Conservation (phyloP, 2,329 filamentous ascomycete genomes). For the Ophiostoma pallidulum region DNA sequence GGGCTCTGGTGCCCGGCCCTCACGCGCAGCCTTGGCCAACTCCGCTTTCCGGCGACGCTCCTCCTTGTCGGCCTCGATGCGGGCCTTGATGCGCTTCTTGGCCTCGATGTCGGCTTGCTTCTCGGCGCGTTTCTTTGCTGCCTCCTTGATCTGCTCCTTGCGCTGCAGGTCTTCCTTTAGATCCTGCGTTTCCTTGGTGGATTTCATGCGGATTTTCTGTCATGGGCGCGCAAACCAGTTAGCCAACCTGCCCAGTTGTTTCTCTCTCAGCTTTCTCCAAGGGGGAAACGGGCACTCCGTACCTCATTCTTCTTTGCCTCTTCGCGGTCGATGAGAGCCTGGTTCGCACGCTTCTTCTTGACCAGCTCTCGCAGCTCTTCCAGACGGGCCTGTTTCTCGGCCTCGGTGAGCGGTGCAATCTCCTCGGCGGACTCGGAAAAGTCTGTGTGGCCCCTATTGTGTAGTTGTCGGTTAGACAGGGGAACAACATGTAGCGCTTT, state of each 20-base stretch:
- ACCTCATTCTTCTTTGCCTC: constrained; percentile 82
- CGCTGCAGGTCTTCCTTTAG: constrained; percentile 79
- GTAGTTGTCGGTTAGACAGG: background rate
- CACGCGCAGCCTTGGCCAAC: constrained; percentile 73
- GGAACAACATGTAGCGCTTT: background rate
- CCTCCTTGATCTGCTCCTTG: constrained; percentile 89
- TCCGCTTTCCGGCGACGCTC: constrained; percentile 80
- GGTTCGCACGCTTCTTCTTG: constrained; percentile 59
- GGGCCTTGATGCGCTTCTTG: constrained; percentile 80
- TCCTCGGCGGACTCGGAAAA: constrained; percentile 92
- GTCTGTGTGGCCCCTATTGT: constrained; percentile 68
- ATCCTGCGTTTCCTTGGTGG: constrained; percentile 80
- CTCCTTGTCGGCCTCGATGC: constrained; percentile 91
- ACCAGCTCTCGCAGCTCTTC: constrained; percentile 64
- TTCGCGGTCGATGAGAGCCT: constrained; percentile 65
- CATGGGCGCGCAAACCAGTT: too few species aligned
- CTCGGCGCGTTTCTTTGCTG: constrained; percentile 75
- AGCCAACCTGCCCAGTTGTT: too few species aligned
- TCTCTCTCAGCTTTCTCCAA: background rate
- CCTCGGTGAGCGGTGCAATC: constrained; percentile 80
- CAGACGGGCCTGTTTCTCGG: constrained; percentile 77
- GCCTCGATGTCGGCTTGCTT: constrained; percentile 78
- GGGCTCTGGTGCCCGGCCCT: constrained; percentile 52
- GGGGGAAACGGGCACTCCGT: background rate
- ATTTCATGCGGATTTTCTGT: constrained; percentile 67